Evolutionary conservation across 352 stramenopile genomes (phyloP), one percentile per base, ranked within the genome.

Genomic region (Phytophthora multivora): DNA sequence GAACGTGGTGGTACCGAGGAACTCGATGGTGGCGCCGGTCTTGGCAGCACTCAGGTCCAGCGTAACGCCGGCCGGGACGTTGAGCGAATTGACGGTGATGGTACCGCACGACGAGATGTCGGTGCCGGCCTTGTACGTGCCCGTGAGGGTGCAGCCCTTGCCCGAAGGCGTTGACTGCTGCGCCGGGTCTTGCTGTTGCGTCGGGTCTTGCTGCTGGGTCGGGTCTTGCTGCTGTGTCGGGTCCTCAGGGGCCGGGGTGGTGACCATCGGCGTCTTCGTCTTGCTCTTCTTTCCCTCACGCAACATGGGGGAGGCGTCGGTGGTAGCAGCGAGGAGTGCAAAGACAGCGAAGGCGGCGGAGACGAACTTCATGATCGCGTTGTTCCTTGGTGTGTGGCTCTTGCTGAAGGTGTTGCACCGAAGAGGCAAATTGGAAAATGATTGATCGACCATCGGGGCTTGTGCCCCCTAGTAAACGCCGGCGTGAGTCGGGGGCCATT

Each of bases 1-100:
- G 35, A 79, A 79, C 12, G 56, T 76, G 21, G 63, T 73, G 15
- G 66, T 79, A 13, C 71, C 71, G 11, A 19, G 18, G 63, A 79
- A 74, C 10, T 58, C 67, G 33, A 79, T 75, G 28, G 51, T 71
- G 31, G 71, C 65, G 16, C 71, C 71, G 2, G 5, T 55, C 55
- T 73, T 68, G 31, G 66, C 51, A 6, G 45, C 46, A 25, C 62
- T 74, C 31, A 79, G 50, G 57, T 79, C 71, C 6, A 79, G 56
- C 31, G 71, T 79, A 33, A 67, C 53, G 18, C 71, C 71, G 4
- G 65, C 66, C 1, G 71, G 71, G 15, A 79, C 71, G 3, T 16
- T 56, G 4, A 79, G 54, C 18, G 51, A 63, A 6, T 38, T 53
- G 40, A 79, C 59, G 12, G 57, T 57, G 43, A 79, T 58, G 11